Evolutionary conservation across 495 filamentous ascomycete genomes (phyloP).

Genomic region (Chaetomium cochliodes): DNA sequence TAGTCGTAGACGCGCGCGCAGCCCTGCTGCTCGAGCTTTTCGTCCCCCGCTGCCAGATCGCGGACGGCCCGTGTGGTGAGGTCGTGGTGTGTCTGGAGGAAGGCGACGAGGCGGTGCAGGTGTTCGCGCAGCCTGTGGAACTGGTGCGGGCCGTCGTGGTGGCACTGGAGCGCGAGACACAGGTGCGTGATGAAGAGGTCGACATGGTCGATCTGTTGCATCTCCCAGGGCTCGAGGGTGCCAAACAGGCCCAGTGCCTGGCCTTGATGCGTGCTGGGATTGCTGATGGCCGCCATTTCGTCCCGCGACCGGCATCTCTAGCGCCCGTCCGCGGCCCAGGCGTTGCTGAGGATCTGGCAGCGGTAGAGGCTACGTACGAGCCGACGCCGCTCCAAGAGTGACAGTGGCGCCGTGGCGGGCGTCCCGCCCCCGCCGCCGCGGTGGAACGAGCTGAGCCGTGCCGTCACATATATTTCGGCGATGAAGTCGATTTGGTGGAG

Average conservation of each 20-base stretch:
- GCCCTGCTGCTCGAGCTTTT: background rate
- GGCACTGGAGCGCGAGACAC: conserved; percentile 8
- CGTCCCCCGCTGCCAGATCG: background rate
- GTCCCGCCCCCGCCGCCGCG: background rate
- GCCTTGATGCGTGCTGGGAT: background rate
- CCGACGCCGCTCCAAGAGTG: background rate
- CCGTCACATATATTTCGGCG: background rate
- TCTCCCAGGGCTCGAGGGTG: conserved; percentile 2
- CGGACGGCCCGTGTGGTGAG: background rate
- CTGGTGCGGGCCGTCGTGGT: background rate
- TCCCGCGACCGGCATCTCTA: too few relatives aligned
- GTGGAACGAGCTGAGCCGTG: background rate
- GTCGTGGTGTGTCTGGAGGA: background rate
- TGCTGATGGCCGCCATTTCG: background rate
- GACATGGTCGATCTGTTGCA: conserved; percentile 8
- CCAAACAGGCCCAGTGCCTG: background rate
- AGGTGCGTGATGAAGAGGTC: conserved; percentile 1
- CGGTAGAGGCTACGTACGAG: background rate
- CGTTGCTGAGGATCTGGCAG: conserved; percentile 4
- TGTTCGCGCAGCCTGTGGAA: background rate
- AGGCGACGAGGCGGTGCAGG: background rate
- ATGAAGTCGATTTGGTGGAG: background rate
- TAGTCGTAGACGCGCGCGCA: background rate
- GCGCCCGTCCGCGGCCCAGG: background rate
- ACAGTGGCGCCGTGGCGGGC: background rate